Evolutionary conservation across 257 asterid genomes (phyloP), one percentile per base, ranked within the genome.

Genomic region (Ophiorrhiza pumila): DNA sequence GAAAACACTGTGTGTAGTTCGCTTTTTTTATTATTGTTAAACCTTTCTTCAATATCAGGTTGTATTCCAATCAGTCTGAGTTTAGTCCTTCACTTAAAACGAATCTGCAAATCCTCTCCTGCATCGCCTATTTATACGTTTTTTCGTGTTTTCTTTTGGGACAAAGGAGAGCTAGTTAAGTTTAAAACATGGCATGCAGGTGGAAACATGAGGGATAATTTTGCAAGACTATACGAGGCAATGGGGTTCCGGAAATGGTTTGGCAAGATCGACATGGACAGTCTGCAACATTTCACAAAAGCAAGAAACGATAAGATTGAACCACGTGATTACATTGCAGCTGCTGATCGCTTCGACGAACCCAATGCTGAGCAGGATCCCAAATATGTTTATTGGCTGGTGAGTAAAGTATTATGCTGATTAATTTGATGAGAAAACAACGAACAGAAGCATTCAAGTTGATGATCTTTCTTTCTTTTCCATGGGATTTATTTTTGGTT

Each of bases 331-430:
- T 72, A 65, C 49, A n/a, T 34, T 47, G 71, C 39, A 13, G 66
- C 69, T 18, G 68, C 35, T 68, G 71, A 79, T n/a, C n/a, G n/a
- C 75, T 31, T n/a, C 58, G 78, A 27, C 50, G 60, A 50, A 31
- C 13, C 67, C 45, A 43, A 61, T 67, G 18, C 13, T 25, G 71
- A 69, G n/a, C n/a, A n/a, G 9, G 80, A 82, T 70, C 43, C 74
- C 32, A 49, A 56, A 39, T 91, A 82, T 65, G 60, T 27, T 34
- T 79, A 86, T 64, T 91, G 97, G 97, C 74, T 82, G 88, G 97
- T 87, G 15, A 88, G 86, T 74, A 0, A 37, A 31, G 34, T 17
- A 53, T 42, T 12, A 12, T 13, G 45, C 31, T 25, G 1, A 1
- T 55, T 25, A 0, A 1, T 55, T 5, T 10, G 7, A 31, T 31